Evolutionary conservation across 805 yeast species (phyloP), one percentile per base, ranked within the genome.

Genomic region (Spathaspora sp.): DNA sequence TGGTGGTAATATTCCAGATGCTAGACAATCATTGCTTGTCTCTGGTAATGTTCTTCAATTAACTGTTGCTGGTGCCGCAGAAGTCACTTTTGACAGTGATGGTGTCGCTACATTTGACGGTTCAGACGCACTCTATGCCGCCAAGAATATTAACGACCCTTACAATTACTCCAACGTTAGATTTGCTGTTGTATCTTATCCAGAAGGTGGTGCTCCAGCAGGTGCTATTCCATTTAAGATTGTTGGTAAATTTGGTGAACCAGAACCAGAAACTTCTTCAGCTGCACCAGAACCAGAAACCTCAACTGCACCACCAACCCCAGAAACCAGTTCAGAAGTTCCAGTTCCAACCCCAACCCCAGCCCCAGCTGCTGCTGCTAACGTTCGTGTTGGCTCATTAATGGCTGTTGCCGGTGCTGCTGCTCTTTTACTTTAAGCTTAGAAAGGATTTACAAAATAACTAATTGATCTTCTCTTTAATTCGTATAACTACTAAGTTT

Each of bases 101-200:
- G 46, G 44, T 35, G 19, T 39, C 19, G 39, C 53, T 39, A 48
- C 46, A 17, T 50, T 60, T 49, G 58, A 53, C 10, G 56, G 57
- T 46, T 62, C 58, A 42, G 54, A 49, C 26, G 49, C 50, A 16
- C 62, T 67, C 55, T 62, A 53, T 47, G 70, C 68, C 51, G 58
- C 64, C 47, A 60, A 60, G 52, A 60, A 66, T 57, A 52, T 65
- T 50, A 56, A 57, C 32, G 72, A 68, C 51, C 70, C 70, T 17
- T 64, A 67, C 58, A 42, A 51, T 11, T 66, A 65, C 52, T 63
- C 69, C 16, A 19, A 56, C 23, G 11, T 19, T 3, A 11, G 47
- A 18, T 61, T 52, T 42, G 66, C 64, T 17, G 47, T 66, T 43
- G 50, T 53, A 10, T 42, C 29, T 23, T 20, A 20, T 23, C 45